Percentiles rank a stretch among this genome's conserved stretches.
These are phyloP conservation scores for Marasmius oreades DNA, from an alignment of 1,284 basidiomycete genomes.

Conservation along the genomic window DNA sequence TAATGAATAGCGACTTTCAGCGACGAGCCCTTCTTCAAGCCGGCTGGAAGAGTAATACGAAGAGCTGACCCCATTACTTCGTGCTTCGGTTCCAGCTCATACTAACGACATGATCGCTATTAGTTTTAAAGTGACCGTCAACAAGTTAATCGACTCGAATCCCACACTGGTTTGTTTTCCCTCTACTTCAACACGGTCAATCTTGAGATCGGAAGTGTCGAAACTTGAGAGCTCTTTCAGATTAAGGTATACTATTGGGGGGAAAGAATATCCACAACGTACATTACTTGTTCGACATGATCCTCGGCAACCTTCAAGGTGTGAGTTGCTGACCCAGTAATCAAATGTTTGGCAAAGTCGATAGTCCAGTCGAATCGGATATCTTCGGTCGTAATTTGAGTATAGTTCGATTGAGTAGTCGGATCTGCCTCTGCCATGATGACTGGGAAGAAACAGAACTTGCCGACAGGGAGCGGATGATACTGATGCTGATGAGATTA, in stretches of 20 bases:
- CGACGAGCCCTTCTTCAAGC: conserved; percentile 38
- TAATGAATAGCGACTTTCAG: conserved; percentile 65
- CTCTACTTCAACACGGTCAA: conserved; percentile 56
- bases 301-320: conserved; percentile 56
- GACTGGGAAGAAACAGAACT: background rate
- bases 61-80: conserved; percentile 73
- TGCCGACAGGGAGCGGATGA: background rate
- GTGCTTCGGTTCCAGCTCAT: conserved; percentile 50
- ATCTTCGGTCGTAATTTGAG: conserved; percentile 63
- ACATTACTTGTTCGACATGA: conserved; percentile 67
- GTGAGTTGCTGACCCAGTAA: conserved; percentile 76
- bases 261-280: conserved; percentile 17
- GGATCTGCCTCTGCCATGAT: conserved; percentile 45
- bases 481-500: too few relatives aligned
- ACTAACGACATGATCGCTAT: conserved; percentile 32
- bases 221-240: conserved; percentile 43
- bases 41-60: conserved; percentile 44
- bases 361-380: conserved; percentile 81
- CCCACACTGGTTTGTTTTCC: conserved; percentile 49
- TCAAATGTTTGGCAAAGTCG: conserved; percentile 67
- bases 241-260: conserved; percentile 8
- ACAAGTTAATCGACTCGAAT: conserved; percentile 10
- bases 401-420: conserved; percentile 80
- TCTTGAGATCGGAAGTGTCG: conserved; percentile 75
- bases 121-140: background rate